phyloP scores from a whole-genome alignment of 176 grass and related monocot species.

The maize (Zea mays) region Zm-B73-REFERENCE-NAM-5.0 NC_050098.1:175104001-175104500 shows the following conservation, averaged over 20 bases:
- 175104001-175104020: slow-evolving; percentile 31
- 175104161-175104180: neutral
- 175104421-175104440: too few relatives aligned
- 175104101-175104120: slow-evolving; percentile 7
- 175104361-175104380: slow-evolving; percentile 17
- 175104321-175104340: neutral
- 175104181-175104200: neutral
- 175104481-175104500: neutral
- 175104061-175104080: slow-evolving; percentile 51
- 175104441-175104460: too few relatives aligned
- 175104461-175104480: too few relatives aligned
- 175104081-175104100: slow-evolving; percentile 38
- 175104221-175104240: neutral
- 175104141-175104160: neutral
- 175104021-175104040: slow-evolving; percentile 20
- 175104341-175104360: slow-evolving; percentile 13
- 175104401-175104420: neutral
- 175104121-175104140: neutral
- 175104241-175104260: neutral
- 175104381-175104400: slow-evolving; percentile 27
- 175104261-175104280: neutral
- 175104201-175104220: neutral
- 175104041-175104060: slow-evolving; percentile 29
- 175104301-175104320: neutral
- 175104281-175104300: slow-evolving; percentile 13